These are phyloP conservation scores for Glycyrrhiza uralensis DNA, from an alignment of 306 rosid genomes.

Conservation along the genomic window DNA sequence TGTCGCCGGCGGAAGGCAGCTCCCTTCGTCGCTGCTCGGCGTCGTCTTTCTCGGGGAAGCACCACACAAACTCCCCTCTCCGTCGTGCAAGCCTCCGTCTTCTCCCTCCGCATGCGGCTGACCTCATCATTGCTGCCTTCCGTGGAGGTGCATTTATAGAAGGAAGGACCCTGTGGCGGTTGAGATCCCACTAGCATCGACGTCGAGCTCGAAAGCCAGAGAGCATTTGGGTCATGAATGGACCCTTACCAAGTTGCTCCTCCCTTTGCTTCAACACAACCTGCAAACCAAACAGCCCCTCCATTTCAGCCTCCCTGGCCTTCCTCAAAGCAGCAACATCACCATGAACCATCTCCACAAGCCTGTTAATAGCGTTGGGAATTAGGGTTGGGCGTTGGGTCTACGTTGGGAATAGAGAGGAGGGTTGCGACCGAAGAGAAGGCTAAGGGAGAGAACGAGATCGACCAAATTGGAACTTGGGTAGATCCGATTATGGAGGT, in stretches of 20 bases:
- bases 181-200: too few relatives aligned
- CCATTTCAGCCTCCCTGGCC: slow-evolving; percentile 70
- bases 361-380: slow-evolving; percentile 68
- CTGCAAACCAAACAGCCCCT: slow-evolving; percentile 62
- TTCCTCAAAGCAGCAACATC: slow-evolving; percentile 58
- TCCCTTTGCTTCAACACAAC: slow-evolving; percentile 62
- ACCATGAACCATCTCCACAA: slow-evolving; percentile 65
- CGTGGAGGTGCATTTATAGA: too few relatives aligned
- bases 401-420: slow-evolving; percentile 85
- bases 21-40: too few relatives aligned
- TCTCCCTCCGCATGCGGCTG: too few relatives aligned
- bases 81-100: too few relatives aligned
- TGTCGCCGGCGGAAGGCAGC: too few relatives aligned
- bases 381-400: slow-evolving; percentile 31
- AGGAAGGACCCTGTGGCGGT: too few relatives aligned
- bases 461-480: slow-evolving; percentile 76
- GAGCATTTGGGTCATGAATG: too few relatives aligned
- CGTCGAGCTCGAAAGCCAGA: too few relatives aligned
- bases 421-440: slow-evolving; percentile 65
- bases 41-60: too few relatives aligned
- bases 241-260: slow-evolving; percentile 51
- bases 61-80: too few relatives aligned
- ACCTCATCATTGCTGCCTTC: too few relatives aligned
- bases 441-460: slow-evolving; percentile 47
- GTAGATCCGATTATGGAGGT: slow-evolving; percentile 71